Evolutionary conservation across 768 basidiomycete species (phyloP).

Genomic region (Scleroderma citrinum): DNA sequence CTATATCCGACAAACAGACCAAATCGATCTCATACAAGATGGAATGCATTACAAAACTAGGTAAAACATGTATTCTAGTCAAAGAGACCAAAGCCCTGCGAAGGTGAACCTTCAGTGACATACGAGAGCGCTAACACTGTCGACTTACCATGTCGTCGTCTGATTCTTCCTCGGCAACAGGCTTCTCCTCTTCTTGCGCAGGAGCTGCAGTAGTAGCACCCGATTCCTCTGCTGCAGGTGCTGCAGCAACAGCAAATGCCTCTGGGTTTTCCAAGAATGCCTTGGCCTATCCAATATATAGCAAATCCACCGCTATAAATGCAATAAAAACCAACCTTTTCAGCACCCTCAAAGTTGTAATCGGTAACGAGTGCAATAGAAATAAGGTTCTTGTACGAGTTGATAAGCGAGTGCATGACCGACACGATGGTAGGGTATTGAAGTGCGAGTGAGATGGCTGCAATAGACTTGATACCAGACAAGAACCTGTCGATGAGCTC

Average conservation of each 20-base stretch:
- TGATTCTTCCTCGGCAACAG: slow-evolving; percentile 80
- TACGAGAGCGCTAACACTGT: background rate
- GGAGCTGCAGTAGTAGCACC: slow-evolving; percentile 53
- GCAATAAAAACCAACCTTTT: slow-evolving; percentile 59
- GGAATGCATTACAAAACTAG: slow-evolving; percentile 17
- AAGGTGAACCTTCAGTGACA: slow-evolving; percentile 2
- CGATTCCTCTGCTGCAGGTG: slow-evolving; percentile 47
- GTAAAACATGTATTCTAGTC: slow-evolving; percentile 45
- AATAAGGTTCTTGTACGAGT: slow-evolving; percentile 98
- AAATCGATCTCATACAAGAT: background rate
- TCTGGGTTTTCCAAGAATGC: slow-evolving; percentile 97
- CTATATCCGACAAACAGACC: background rate
- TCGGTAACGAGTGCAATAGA: slow-evolving; percentile 87
- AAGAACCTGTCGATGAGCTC: slow-evolving; percentile 91
- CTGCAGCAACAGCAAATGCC: slow-evolving; percentile 84
- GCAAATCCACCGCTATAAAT: slow-evolving; percentile 22
- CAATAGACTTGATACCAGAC: slow-evolving; percentile 91
- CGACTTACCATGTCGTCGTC: slow-evolving; percentile 81
- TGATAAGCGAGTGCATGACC: slow-evolving; percentile 91
- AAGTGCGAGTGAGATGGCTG: slow-evolving; percentile 91
- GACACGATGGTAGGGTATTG: slow-evolving; percentile 96
- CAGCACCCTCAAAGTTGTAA: slow-evolving; percentile 89
- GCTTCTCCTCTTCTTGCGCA: slow-evolving; percentile 63
- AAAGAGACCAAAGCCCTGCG: slow-evolving; percentile 90
- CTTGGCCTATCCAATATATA: slow-evolving; percentile 58